phyloP scores from a whole-genome alignment of 2,329 filamentous ascomycete genomes.

The Helotiales sp. region DNA sequence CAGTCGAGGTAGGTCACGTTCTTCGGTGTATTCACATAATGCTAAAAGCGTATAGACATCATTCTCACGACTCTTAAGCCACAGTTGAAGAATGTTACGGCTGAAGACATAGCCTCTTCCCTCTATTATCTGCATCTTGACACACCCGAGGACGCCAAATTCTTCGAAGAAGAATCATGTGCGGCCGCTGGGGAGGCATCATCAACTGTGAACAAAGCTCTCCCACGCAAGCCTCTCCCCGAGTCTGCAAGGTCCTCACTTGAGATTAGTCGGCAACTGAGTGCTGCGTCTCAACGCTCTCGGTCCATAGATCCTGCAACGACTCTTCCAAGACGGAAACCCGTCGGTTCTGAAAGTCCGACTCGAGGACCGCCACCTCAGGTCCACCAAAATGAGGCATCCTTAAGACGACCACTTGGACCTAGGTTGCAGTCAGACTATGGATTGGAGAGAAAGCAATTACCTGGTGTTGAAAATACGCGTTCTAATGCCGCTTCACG shows the following conservation, averaged over 20 bases:
- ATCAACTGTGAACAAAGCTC: conserved; percentile 27
- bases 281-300: neutral
- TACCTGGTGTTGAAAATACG: conserved; percentile 30
- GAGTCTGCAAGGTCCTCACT: conserved; percentile 37
- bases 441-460: conserved; percentile 25
- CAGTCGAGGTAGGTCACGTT: conserved; percentile 69
- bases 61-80: conserved; percentile 85
- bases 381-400: neutral
- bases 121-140: conserved; percentile 91
- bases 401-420: conserved; percentile 26
- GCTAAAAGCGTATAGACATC: conserved; percentile 33
- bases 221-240: conserved; percentile 42
- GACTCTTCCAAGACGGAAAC: conserved; percentile 22
- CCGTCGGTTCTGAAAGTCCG: conserved; percentile 19
- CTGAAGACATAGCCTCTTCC: conserved; percentile 82
- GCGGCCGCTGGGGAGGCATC: conserved; percentile 18
- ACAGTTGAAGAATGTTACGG: conserved; percentile 84
- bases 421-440: conserved; percentile 29
- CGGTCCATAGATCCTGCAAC: neutral
- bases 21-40: conserved; percentile 2
- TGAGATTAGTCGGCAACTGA: conserved; percentile 17
- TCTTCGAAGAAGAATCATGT: conserved; percentile 40
- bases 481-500: conserved; percentile 3
- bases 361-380: conserved; percentile 5
- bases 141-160: conserved; percentile 59